Evolutionary conservation across 1,284 basidiomycete species (phyloP), one percentile per base, ranked within the genome.

Genomic region (Takashimella koratensis): DNA sequence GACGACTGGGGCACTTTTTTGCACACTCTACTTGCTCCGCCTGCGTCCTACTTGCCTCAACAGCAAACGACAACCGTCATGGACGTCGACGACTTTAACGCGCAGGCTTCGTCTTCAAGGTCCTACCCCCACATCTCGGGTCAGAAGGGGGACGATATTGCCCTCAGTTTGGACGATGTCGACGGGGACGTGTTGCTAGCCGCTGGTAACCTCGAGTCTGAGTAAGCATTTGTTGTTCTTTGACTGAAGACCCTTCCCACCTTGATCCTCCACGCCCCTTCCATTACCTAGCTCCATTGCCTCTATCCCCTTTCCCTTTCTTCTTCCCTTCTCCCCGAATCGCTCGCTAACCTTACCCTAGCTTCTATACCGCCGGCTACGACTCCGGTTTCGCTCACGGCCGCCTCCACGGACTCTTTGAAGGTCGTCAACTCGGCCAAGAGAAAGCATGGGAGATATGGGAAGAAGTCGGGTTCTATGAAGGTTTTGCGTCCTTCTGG

Each of bases 391-490:
- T 82, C 64, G 84, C 81, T 0, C 93, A 97, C 70, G 95, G 95
- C 4, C 81, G 84, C 43, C 84, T 93, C 12, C 92, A 96, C 65
- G 95, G 94, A 1, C 77, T 88, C 20, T 92, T 93, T 58, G 92
- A 98, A 74, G 95, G 95, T 3, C 81, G 92, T n/a, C 86, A 87
- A 3, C 79, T 97, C 3, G 95, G 94, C 1, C 82, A 85, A 57
- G 86, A 91, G 66, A 94, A 97, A 70, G 91, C 90, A 0, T 97
- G 87, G 73, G 91, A 95, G 76, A 84, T 97, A 71, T 97, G 94
- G 92, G 92, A 96, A 73, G 95, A 98, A 73, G 81, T 98, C 5
- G 93, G 89, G 2, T 97, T 87, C 70, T 95, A 95, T 70, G 83
- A 90, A 66, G 94, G 92, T 2, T 87, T 87, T 67, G 89, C 90